Evolutionary conservation across 2,329 filamentous ascomycete species (phyloP), one percentile per base, ranked within the genome.

Genomic region (Phialophora tarda): DNA sequence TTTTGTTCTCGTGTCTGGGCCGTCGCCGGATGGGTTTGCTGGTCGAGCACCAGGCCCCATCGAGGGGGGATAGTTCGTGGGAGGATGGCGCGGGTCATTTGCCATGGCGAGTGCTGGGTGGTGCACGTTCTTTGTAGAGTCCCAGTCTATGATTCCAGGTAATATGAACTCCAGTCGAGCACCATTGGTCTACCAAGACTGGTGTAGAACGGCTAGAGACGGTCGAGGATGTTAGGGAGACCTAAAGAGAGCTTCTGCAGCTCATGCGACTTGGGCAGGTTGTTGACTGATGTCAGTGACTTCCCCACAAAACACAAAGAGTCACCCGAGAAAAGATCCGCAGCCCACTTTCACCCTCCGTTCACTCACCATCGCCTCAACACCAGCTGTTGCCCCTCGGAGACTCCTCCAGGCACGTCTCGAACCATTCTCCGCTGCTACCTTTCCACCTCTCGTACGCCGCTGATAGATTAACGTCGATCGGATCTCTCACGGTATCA

Each of bases 1-100:
- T 8, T 59, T 57, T 7, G 60, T 30, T 41, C 48, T 61, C 17
- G 59, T 32, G 48, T 59, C 58, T 17, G 51, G 28, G 1, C 56
- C 51, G 48, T 47, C 26, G 55, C 67, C 67, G n/a, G 66, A 59
- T 24, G 63, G 65, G 34, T 69, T 67, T n/a, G 66, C 23, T 32
- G 69, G 69, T 23, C 67, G 69, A 17, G 69, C 71, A 44, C 71
- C 71, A 24, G 71, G 71, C 11, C 71, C 71, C 67, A 73, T 65
- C 2, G 71, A 71, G 5, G 70, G 58, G 11, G 71, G 71, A 21
- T 69, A 53, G 28, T 47, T 57, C n/a, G 69, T 69, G 8, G 70
- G 50, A 47, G 70, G 69, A 64, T 64, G 55, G 14, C 51, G 41
- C 14, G 53, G 53, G 24, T 64, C 54, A 23, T 54, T 68, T 4